Evolutionary conservation across 192 early-diverging fungal genomes (phyloP), one percentile per base, ranked within the genome.

Genomic region (Backusella macrospora): DNA sequence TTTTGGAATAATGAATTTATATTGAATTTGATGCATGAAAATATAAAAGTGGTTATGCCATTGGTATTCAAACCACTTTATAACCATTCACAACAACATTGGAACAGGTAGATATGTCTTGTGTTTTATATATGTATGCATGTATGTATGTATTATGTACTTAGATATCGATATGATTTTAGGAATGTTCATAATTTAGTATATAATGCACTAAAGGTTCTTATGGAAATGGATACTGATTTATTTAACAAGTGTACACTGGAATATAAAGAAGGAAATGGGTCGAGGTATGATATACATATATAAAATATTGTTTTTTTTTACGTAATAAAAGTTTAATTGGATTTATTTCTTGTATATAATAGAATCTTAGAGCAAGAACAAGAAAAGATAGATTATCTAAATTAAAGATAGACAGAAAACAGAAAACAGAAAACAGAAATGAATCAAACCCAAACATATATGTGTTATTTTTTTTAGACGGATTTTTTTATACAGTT

Each of bases 1-100:
- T 97, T 95, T 81, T 99, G 98, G 98, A 98, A 97, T 84, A 99
- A 99, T 78, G 96, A 96, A 79, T 99, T 96, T 76, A 95, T 99
- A 83, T 94, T 96, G 74, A 96, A 91, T 78, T 81, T 99, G 82
- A 96, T 99, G 70, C 90, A 91, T 29, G 96, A 98, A 70, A 97
- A 99, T 85, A 93, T 94, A 29, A 84, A 87, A 47, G 87, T 91
- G 38, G 94, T 99, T 49, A 80, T 99, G 75, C 98, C 98, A 14
- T 96, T 99, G 72, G 92, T 97, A 85, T 97, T 99, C 73, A 89
- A 95, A 18, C 91, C 95, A 9, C 87, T 99, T 29, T 98, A 96
- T 78, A 90, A 90, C 34, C 95, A 98, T 83, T 98, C 96, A 70
- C 93, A 96, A 80, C 89, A 94, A 8, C 98, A 99, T 76, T 99